Evolutionary conservation across 2,329 filamentous ascomycete species (phyloP).

Genomic region (Colletotrichum musae): DNA sequence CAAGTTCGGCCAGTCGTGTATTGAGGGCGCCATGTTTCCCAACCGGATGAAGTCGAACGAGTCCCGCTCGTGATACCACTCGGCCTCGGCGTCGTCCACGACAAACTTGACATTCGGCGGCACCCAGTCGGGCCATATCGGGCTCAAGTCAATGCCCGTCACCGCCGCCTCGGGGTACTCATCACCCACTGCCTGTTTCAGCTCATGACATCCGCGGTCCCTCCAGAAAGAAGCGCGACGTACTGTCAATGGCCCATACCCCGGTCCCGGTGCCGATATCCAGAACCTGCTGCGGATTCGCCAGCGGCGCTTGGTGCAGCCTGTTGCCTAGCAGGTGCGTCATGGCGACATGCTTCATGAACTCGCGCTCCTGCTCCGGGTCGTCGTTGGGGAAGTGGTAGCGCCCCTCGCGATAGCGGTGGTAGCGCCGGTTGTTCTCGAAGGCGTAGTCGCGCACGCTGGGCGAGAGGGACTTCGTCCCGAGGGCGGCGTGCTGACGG

Average conservation of each 20-base stretch:
- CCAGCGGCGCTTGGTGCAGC: slow-evolving; percentile 59
- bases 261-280: slow-evolving; percentile 63
- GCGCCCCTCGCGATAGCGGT: slow-evolving; percentile 57
- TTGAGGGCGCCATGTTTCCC: slow-evolving; percentile 62
- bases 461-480: slow-evolving; percentile 48
- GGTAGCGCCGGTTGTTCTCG: slow-evolving; percentile 59
- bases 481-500: slow-evolving; percentile 37
- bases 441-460: slow-evolving; percentile 57
- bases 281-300: slow-evolving; percentile 55
- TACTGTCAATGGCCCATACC: slow-evolving; percentile 75
- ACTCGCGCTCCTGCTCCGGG: slow-evolving; percentile 57
- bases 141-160: slow-evolving; percentile 76
- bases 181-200: slow-evolving; percentile 66
- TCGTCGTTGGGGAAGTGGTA: slow-evolving; percentile 63
- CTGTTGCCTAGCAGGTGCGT: slow-evolving; percentile 53
- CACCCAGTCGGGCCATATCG: slow-evolving; percentile 75
- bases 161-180: slow-evolving; percentile 71
- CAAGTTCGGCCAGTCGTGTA: slow-evolving; percentile 64
- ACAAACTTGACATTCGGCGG: slow-evolving; percentile 82
- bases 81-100: slow-evolving; percentile 71
- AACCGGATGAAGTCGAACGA: slow-evolving; percentile 74
- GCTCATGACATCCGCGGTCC: background rate
- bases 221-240: slow-evolving; percentile 10
- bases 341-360: slow-evolving; percentile 55
- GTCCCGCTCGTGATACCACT: slow-evolving; percentile 60